Percentiles rank a stretch among this genome's conserved stretches.
Evolutionary conservation across 2,329 filamentous ascomycete genomes (phyloP).

Genomic region (Penicillium sclerotiorum): DNA sequence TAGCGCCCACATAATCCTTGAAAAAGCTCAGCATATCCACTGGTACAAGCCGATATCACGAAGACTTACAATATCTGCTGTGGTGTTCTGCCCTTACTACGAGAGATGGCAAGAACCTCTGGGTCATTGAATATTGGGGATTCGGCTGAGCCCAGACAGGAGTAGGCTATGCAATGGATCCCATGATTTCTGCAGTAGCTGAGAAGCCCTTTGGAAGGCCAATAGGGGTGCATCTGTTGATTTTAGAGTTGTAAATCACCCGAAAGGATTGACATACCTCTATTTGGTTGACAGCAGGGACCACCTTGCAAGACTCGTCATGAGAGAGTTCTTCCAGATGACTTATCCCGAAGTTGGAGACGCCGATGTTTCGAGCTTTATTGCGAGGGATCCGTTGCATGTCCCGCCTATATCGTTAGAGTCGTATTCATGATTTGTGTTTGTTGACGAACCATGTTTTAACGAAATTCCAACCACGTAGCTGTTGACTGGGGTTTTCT

Average conservation of each 20-base stretch:
- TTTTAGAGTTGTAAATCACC: neutral
- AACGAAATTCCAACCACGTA: neutral
- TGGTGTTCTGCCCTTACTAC: neutral
- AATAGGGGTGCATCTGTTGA: neutral
- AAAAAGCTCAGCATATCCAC: no score
- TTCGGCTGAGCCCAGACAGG: no score
- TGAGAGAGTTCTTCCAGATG: neutral
- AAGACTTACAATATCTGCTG: neutral
- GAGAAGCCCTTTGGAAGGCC: neutral
- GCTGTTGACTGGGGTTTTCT: neutral
- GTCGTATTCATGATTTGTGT: no score
- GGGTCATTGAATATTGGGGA: no score
- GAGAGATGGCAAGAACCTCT: neutral
- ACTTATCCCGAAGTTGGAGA: neutral
- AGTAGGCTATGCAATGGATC: no score
- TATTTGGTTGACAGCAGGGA: neutral
- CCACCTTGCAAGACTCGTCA: neutral
- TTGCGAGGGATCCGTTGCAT: neutral
- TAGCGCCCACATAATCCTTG: neutral
- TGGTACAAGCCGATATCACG: neutral
- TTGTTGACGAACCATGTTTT: neutral
- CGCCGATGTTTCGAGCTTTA: neutral
- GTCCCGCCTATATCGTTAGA: no score
- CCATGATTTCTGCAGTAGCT: neutral
- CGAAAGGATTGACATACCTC: neutral